Conservation (phyloP, 2,329 filamentous ascomycete species). For the Fusarium torulosum region DNA sequence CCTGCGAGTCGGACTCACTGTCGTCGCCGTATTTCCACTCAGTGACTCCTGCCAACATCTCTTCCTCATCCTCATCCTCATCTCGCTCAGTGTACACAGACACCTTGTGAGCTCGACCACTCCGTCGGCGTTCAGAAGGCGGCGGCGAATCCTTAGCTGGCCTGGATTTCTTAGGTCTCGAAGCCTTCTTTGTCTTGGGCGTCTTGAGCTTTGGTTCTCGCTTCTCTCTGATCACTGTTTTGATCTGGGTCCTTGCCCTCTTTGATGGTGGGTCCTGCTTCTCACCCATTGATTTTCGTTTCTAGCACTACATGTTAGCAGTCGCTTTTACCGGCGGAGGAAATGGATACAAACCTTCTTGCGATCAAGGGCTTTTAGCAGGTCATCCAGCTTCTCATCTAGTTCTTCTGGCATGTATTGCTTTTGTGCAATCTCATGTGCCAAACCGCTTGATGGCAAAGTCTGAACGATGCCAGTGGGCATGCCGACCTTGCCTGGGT, state of each 20-base stretch:
- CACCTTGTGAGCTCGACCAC: slow-evolving; percentile 62
- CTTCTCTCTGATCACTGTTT: slow-evolving; percentile 55
- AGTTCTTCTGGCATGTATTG: slow-evolving; percentile 83
- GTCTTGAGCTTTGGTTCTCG: slow-evolving; percentile 54
- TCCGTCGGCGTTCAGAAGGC: slow-evolving; percentile 65
- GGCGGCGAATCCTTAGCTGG: slow-evolving; percentile 51
- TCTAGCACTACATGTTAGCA: slow-evolving; percentile 58
- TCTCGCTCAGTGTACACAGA: slow-evolving; percentile 69
- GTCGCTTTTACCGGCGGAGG: not conserved
- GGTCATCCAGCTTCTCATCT: slow-evolving; percentile 80
- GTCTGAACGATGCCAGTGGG: slow-evolving; percentile 82
- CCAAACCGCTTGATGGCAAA: slow-evolving; percentile 80
- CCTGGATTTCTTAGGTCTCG: slow-evolving; percentile 50
- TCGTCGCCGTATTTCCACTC: slow-evolving; percentile 65
- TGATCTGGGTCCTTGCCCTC: slow-evolving; percentile 54
- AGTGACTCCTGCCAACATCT: slow-evolving; percentile 72
- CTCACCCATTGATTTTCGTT: slow-evolving; percentile 68
- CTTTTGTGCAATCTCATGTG: slow-evolving; percentile 88
- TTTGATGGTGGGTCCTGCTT: slow-evolving; percentile 59
- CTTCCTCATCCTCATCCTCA: slow-evolving; percentile 69
- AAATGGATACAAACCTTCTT: slow-evolving; percentile 68
- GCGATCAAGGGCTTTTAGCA: slow-evolving; percentile 74
- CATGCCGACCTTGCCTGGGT: slow-evolving; percentile 82
- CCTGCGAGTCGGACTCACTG: slow-evolving; percentile 29
- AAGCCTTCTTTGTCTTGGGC: slow-evolving; percentile 53